Base-by-base conservation (phyloP, 2,329 filamentous ascomycete genomes). In the Chrysoporthe deuterocubensis region DNA sequence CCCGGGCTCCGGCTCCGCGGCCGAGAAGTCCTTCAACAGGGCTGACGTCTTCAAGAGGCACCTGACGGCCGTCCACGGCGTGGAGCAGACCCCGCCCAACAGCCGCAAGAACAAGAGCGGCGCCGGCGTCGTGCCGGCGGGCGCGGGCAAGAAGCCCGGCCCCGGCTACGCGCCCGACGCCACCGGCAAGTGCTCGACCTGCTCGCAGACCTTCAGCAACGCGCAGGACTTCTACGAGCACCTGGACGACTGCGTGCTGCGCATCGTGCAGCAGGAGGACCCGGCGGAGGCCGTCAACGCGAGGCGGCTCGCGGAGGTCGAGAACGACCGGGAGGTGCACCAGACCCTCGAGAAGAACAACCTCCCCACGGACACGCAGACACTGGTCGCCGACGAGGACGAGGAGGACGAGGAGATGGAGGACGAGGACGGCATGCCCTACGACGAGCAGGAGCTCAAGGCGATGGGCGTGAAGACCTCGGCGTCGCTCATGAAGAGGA, bases 221-320 rank as follows among this genome's bases (percentile, higher is more conserved):
- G 94, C 94, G 5, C 95, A 98, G 78, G 95, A 98, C 81, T 98
- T 98, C 81, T 98, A 98, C 79, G 96, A 98, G 85, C 95, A 98
- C 85, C 84, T 98, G 76, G 95, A 91, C 74, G 89, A 91, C 80
- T 91, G 89, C 75, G 89, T 91, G 69, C 81, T 91, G 71, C 87
- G 88, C 76, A 90, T 91, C 74, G 89, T 91, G 37, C 89, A 91
- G 77, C 88, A 90, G 77, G 89, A 90, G 76, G 89, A 92, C 72
- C 89, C 89, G 3, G 85, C 87, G 37, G 89, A 91, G 80, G 87
- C 87, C 21, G 87, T 90, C 80, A 91, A 91, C 75, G 88, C 87
- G 1, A 85, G 86, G 75, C 87, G 89, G 64, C 81, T 92, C 52
- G 87, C 89, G 62, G 85, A 89, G 76, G 87, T 90, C 16, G 88